A percentile compares a stretch with the other conserved stretches of the same genome.
phyloP scores from a whole-genome alignment of 2,329 filamentous ascomycete species.

The Erysiphe neolycopersici region DNA sequence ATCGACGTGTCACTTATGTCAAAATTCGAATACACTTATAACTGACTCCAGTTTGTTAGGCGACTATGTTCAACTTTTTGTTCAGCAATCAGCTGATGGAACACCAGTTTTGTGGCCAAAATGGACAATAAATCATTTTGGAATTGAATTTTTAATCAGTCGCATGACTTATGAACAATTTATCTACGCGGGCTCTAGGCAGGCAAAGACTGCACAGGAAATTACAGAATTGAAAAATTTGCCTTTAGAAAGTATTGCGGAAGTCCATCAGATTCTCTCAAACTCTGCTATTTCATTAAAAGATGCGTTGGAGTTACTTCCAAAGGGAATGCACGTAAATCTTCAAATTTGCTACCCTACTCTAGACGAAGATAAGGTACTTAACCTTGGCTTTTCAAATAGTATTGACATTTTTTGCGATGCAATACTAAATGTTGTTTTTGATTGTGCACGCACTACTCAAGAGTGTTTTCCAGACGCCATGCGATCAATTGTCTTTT shows the following conservation, averaged over 20 bases:
- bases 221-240: conserved; percentile 20
- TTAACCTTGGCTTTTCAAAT: conserved; percentile 44
- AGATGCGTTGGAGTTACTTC: conserved; percentile 50
- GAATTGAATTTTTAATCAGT: conserved; percentile 57
- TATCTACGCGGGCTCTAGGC: conserved; percentile 16
- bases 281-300: conserved; percentile 54
- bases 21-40: conserved; percentile 62
- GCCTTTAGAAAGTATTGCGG: conserved; percentile 27
- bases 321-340: conserved; percentile 61
- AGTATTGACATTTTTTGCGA: conserved; percentile 79
- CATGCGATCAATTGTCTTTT: conserved; percentile 75
- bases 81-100: conserved; percentile 74
- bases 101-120: conserved; percentile 67
- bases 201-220: conserved; percentile 13
- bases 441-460: conserved; percentile 59
- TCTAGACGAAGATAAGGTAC: conserved; percentile 37
- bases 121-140: conserved; percentile 53
- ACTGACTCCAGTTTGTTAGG: conserved; percentile 88
- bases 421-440: conserved; percentile 57
- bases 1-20: conserved; percentile 76
- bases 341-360: conserved; percentile 80
- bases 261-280: conserved; percentile 45
- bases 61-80: conserved; percentile 78
- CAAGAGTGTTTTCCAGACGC: conserved; percentile 39
- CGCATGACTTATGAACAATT: conserved; percentile 55